Base-by-base conservation (phyloP, 768 basidiomycete genomes). In the Boletus sensibilis region DNA sequence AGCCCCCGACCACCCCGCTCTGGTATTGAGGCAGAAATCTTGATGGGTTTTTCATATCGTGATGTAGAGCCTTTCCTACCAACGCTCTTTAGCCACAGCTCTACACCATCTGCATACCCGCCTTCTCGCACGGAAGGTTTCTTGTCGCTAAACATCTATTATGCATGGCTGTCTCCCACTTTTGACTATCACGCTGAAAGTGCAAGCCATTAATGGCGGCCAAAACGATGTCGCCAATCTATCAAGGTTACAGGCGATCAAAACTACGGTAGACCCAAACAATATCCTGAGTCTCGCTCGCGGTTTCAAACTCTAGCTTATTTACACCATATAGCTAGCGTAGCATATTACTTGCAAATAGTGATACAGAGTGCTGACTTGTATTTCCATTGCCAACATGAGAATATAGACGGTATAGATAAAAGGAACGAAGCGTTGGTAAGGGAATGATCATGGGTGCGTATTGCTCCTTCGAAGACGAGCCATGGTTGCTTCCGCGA, bases 231-330 rank as follows among this genome's bases (percentile, higher is more conserved):
- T 76, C 13, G 61, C 59, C 1, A 80, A 84, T 47, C 4, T 51
- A 23, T 25, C 66, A 4, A 63, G 44, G 42, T 62, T 86, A 48
- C 58, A 68, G 45, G 57, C 50, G 11, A 64, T 84, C 20, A 82
- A 80, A 62, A 64, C 55, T 43, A 50, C 48, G 9, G 74, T 80
- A 48, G 86, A 87, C 64, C 83, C 83, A 0, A 47, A 72, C 9
- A 76, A 82, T 61, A 74, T 86, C 13, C 85, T 86, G 83, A 78
- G 76, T 7, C 74, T 85, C 14, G 74, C 83, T 11, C 83, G 84
- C 1, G 83, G 84, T 4, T 85, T 75, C 66, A 86, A 83, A 67
- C 61, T 80, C 50, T 77, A 56, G 46, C 2, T 27, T 23, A 21
- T 43, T 18, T 27, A 37, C 23, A 38, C 25, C 20, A 7, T 31